These are phyloP conservation scores for Globisporangium cylindrosporum DNA, from an alignment of 352 stramenopile species.

Conservation along the genomic window DNA sequence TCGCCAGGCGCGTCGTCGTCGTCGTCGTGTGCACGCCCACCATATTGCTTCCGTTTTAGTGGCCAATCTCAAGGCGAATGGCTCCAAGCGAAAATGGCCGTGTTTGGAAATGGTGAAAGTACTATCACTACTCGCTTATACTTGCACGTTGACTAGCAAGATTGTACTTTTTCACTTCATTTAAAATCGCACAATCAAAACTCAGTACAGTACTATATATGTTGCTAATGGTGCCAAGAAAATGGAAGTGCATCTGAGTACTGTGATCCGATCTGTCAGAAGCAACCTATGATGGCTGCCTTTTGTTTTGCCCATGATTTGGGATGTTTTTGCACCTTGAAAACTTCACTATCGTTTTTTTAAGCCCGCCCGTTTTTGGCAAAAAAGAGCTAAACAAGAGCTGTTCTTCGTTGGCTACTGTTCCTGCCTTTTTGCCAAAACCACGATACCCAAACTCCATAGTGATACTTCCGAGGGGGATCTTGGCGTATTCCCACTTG, in stretches of 20 bases:
- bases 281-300: not conserved
- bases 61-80: not conserved
- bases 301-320: no score
- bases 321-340: no score
- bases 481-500: no score
- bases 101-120: not conserved
- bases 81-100: not conserved
- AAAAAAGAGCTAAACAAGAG: no score
- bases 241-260: not conserved
- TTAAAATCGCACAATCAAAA: not conserved
- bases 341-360: no score
- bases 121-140: not conserved
- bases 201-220: not conserved
- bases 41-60: constrained; percentile 6
- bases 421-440: no score
- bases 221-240: not conserved
- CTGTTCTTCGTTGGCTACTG: no score
- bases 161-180: not conserved
- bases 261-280: not conserved
- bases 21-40: constrained; percentile 49
- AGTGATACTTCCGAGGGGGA: no score
- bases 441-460: no score
- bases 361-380: no score
- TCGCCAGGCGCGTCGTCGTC: constrained; percentile 50
- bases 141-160: not conserved